These are phyloP conservation scores for Leishmania braziliensis DNA, from an alignment of 208 protist genomes.

Conservation along the genomic window DNA sequence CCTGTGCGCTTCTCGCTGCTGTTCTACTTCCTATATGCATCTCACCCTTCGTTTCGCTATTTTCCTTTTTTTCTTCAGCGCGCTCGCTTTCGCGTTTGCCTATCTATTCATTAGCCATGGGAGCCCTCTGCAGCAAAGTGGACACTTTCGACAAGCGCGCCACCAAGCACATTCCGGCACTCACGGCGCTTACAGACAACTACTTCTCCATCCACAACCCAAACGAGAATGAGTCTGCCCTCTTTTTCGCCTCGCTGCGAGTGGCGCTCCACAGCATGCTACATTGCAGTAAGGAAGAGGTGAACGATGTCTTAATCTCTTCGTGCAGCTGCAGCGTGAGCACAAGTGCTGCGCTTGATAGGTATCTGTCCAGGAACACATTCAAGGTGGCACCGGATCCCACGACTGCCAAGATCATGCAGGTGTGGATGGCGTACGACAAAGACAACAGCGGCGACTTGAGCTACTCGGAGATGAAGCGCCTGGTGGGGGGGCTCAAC, in stretches of 20 bases:
- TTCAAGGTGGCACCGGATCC: conserved; percentile 34
- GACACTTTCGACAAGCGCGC: conserved; percentile 24
- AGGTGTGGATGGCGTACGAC: conserved; percentile 73
- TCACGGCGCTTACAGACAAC: conserved; percentile 46
- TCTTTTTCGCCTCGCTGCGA: conserved; percentile 65
- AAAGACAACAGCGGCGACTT: conserved; percentile 65
- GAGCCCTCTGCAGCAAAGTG: conserved; percentile 24
- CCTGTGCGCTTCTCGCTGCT: background rate
- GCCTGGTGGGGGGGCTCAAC: conserved; percentile 50
- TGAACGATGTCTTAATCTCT: conserved; percentile 44
- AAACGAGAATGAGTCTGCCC: conserved; percentile 29
- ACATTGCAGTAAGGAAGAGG: conserved; percentile 43
- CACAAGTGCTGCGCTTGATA: conserved; percentile 34
- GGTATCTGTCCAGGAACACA: conserved; percentile 30
- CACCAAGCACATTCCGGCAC: conserved; percentile 37
- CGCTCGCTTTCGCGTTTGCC: background rate
- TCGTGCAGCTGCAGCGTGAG: conserved; percentile 44
- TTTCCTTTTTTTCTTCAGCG: conserved; percentile 1
- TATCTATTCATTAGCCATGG: conserved; percentile 32
- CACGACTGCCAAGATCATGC: conserved; percentile 66
- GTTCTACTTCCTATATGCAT: background rate
- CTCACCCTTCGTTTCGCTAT: background rate
- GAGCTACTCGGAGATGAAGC: conserved; percentile 42
- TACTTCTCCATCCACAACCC: conserved; percentile 36
- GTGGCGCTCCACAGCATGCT: conserved; percentile 47